Percentiles rank a stretch among this genome's conserved stretches.
phyloP scores from a whole-genome alignment of 768 basidiomycete species.

The Amanita inopinata region DNA sequence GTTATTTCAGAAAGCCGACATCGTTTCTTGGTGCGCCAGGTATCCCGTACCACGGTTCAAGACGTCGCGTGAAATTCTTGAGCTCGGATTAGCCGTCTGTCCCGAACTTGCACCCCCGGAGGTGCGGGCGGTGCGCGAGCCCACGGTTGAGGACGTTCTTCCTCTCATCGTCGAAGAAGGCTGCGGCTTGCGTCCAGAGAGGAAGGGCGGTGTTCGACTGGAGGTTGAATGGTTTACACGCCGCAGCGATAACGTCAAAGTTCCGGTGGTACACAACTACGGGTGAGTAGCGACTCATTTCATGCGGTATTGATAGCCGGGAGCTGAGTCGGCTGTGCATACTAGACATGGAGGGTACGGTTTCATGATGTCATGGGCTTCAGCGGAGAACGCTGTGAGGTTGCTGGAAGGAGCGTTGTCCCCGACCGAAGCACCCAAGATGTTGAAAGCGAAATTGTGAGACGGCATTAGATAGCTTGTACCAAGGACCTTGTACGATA shows the following conservation, averaged over 20 bases:
- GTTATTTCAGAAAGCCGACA: not conserved
- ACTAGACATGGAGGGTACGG: conserved; percentile 51
- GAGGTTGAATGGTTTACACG: conserved; percentile 31
- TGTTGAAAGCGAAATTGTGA: no score
- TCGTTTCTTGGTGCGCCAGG: conserved; percentile 28
- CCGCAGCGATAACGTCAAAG: conserved; percentile 14
- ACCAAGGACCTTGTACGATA: no score
- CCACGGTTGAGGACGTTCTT: conserved; percentile 40
- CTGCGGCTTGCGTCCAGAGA: conserved; percentile 54
- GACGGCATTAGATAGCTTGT: no score
- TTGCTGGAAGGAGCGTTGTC: conserved; percentile 29
- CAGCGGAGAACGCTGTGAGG: conserved; percentile 33
- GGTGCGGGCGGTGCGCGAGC: conserved; percentile 32
- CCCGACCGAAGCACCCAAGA: no score
- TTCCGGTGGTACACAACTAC: conserved; percentile 55
- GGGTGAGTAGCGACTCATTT: conserved; percentile 34
- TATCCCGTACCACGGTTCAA: conserved; percentile 55
- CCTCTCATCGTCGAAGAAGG: conserved; percentile 41
- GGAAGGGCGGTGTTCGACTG: conserved; percentile 57
- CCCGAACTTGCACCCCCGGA: conserved; percentile 51
- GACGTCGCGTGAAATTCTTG: conserved; percentile 50
- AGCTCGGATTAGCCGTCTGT: conserved; percentile 38
- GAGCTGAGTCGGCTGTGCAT: not conserved
- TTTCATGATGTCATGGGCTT: conserved; percentile 51
- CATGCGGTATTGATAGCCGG: not conserved